Evolutionary conservation across 106 monocot species (phyloP).

Genomic region (Hemerocallis citrina): DNA sequence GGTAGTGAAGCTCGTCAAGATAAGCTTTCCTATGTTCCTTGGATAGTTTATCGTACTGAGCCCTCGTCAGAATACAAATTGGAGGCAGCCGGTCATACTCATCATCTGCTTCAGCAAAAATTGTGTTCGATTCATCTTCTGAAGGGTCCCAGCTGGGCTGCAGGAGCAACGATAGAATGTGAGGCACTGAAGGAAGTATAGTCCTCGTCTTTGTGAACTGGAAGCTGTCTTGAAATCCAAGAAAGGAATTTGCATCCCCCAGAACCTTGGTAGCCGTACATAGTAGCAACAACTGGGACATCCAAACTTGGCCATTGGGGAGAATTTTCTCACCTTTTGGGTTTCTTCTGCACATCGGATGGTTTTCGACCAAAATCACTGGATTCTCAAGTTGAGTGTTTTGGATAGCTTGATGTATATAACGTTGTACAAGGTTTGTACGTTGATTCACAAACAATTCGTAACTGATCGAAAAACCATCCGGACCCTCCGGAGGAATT

Average conservation of each 20-base stretch:
- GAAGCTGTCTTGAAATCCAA: constrained; percentile 63
- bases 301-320: constrained; percentile 58
- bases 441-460: constrained; percentile 34
- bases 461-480: constrained; percentile 46
- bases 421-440: constrained; percentile 37
- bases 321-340: constrained; percentile 65
- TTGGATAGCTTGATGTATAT: constrained; percentile 44
- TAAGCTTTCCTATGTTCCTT: constrained; percentile 69
- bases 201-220: constrained; percentile 19
- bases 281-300: constrained; percentile 58
- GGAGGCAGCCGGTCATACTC: constrained; percentile 86
- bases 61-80: constrained; percentile 60
- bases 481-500: constrained; percentile 47
- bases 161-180: constrained; percentile 79
- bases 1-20: constrained; percentile 87
- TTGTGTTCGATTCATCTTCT: constrained; percentile 23
- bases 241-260: constrained; percentile 54
- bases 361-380: constrained; percentile 71
- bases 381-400: constrained; percentile 53
- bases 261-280: constrained; percentile 68
- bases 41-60: constrained; percentile 60
- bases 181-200: constrained; percentile 70
- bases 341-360: constrained; percentile 46
- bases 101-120: constrained; percentile 49
- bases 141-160: constrained; percentile 25